Percentiles rank a stretch among this genome's conserved stretches.
Conservation (phyloP, 176 grass and related monocot species). For the Aegilops tauschii region DNA sequence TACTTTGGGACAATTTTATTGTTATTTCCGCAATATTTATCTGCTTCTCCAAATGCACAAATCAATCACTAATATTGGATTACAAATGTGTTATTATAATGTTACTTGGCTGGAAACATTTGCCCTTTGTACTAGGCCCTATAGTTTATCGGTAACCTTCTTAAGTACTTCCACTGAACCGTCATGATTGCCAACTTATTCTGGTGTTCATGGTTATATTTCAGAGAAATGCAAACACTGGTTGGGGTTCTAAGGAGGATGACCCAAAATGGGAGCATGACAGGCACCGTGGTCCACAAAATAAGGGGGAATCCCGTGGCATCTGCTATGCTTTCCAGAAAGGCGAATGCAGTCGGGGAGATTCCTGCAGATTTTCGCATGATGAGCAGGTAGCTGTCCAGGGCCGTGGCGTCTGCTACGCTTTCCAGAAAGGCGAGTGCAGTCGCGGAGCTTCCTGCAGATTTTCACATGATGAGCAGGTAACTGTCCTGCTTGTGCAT, state of each 20-base stretch:
- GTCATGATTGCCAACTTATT: not conserved
- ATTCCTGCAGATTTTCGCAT: constrained; percentile 92
- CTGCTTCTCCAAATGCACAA: too few species aligned
- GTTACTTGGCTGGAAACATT: too few species aligned
- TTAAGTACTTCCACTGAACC: not conserved
- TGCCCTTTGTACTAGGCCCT: too few species aligned
- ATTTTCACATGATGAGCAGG: constrained; percentile 94
- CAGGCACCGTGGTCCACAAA: constrained; percentile 36
- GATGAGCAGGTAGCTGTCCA: constrained; percentile 62
- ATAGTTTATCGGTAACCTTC: not conserved
- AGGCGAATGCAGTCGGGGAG: constrained; percentile 85
- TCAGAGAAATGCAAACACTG: constrained; percentile 71
- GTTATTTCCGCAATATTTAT: too few species aligned
- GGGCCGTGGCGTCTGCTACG: constrained; percentile 74
- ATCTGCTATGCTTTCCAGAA: constrained; percentile 94
- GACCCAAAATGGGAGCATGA: constrained; percentile 62
- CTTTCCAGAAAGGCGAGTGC: constrained; percentile 97
- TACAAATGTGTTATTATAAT: too few species aligned
- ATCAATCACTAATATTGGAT: too few species aligned
- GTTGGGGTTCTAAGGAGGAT: constrained; percentile 83
- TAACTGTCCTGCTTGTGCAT: constrained; percentile 14
- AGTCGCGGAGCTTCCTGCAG: constrained; percentile 80
- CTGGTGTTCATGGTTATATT: not conserved
- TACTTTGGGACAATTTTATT: too few species aligned
- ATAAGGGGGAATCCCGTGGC: constrained; percentile 55